Conservation (phyloP, 2,329 filamentous ascomycete genomes). For the Juglanconis oblonga region DNA sequence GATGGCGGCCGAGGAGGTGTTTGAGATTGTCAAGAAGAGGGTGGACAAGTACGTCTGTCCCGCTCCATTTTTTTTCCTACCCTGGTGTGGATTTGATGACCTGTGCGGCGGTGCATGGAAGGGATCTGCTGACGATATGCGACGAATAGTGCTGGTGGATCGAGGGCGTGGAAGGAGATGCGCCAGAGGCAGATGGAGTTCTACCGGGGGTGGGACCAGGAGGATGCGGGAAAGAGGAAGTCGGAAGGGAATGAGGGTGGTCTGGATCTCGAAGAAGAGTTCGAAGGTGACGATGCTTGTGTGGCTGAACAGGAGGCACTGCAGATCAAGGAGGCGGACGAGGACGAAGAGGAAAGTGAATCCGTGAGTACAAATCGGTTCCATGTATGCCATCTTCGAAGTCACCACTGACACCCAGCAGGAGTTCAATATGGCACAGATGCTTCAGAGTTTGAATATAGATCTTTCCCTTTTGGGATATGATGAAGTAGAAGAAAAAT, state of each 20-base stretch:
- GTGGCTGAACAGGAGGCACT: not conserved
- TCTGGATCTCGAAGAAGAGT: not conserved
- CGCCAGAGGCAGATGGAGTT: slow-evolving; percentile 16
- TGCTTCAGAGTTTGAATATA: slow-evolving; percentile 18
- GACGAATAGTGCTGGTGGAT: not conserved
- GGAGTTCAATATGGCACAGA: slow-evolving; percentile 13
- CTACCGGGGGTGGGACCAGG: slow-evolving; percentile 13
- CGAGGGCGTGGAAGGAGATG: slow-evolving; percentile 16
- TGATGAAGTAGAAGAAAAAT: slow-evolving; percentile 15
- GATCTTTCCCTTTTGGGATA: slow-evolving; percentile 13
- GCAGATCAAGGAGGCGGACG: not conserved
- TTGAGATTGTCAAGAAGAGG: slow-evolving; percentile 20
- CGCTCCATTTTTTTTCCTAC: not conserved
- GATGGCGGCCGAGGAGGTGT: slow-evolving; percentile 54
- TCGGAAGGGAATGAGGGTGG: not conserved
- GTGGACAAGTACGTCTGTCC: slow-evolving; percentile 12
- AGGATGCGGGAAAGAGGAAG: not conserved
- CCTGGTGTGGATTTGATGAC: too few relatives aligned
- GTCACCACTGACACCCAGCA: not conserved
- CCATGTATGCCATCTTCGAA: not conserved
- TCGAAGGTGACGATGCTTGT: not conserved
- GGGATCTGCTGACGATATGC: not conserved
- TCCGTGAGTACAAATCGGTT: not conserved
- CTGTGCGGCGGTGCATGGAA: accelerated
- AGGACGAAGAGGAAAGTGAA: slow-evolving; percentile 1